Base-by-base conservation (phyloP, 2,329 filamentous ascomycete genomes). In the Cladosporium cucumerinum region DNA sequence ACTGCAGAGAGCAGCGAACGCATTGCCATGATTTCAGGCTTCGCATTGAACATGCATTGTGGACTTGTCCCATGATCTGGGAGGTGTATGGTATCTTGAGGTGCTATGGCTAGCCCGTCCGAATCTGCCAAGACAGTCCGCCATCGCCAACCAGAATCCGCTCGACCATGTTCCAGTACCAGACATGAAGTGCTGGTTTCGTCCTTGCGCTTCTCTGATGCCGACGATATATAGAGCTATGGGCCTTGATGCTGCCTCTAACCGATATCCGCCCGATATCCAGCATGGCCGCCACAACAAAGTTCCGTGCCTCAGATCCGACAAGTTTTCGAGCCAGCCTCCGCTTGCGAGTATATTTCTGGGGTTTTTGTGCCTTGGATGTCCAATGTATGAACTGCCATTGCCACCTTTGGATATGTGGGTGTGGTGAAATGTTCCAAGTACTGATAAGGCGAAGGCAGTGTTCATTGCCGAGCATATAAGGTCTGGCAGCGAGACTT, bases 201-300 rank as follows among this genome's bases (percentile, higher is more conserved):
- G 59, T 62, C 59, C 59, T 62, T 55, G 59, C 59, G 59, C 59
- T 54, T 46, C 59, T 54, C 59, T 52, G 59, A 62, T 62, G 59
- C 59, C 59, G 59, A 62, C 59, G 59, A 62, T 62, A 62, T 62
- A 62, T 62, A 62, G 59, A 62, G 59, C 59, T 62, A 62, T 52
- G 59, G 59, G 59, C 48, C 58, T 51, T 52, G 58, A 61, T 52
- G 58, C 43, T 61, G 58, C 58, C 59, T 62, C 39, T 28, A 55
- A 62, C 59, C 59, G 59, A 62, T 62, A 62, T 54, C 59, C 59
- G 59, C 59, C 59, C 59, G 59, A 62, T 62, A 62, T 62, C 32
- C 59, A 62, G 59, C 59, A 43, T 54, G 39, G 59, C 59, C 59
- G 48, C 59, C 49, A 54, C 48, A 61, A 30, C 46, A 30, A 62